A percentile compares a stretch with the other conserved stretches of the same genome.
phyloP scores from a whole-genome alignment of 257 asterid species.

The Vinca minor region DNA sequence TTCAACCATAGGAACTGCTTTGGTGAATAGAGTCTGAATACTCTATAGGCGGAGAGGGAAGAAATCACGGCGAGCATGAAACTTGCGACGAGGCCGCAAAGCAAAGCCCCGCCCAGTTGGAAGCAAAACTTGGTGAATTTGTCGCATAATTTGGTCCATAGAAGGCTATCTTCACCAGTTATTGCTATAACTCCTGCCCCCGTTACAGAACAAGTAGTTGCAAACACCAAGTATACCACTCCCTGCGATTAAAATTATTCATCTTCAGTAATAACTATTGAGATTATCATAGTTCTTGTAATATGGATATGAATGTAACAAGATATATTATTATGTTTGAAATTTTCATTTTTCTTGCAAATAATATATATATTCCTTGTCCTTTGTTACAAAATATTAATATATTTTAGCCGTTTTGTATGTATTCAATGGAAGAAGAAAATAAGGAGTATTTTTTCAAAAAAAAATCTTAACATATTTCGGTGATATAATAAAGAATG shows the following conservation, averaged over 20 bases:
- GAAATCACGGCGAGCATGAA: conserved; percentile 34
- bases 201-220: conserved; percentile 36
- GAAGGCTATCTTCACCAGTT: conserved; percentile 42
- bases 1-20: conserved; percentile 41
- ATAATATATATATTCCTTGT: too few relatives aligned
- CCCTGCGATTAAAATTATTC: conserved; percentile 37
- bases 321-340: too few relatives aligned
- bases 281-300: too few relatives aligned
- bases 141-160: conserved; percentile 69
- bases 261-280: too few relatives aligned
- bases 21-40: conserved; percentile 60
- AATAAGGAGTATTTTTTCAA: too few relatives aligned
- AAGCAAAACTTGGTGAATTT: conserved; percentile 48
- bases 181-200: conserved; percentile 47
- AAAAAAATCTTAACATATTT: too few relatives aligned
- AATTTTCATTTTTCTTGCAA: too few relatives aligned
- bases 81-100: conserved; percentile 38
- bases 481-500: too few relatives aligned
- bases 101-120: conserved; percentile 49
- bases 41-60: conserved; percentile 40
- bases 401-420: too few relatives aligned
- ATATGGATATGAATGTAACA: too few relatives aligned
- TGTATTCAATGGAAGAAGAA: too few relatives aligned
- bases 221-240: conserved; percentile 47
- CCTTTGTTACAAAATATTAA: too few relatives aligned